A percentile compares a stretch with the other conserved stretches of the same genome.
Conservation (phyloP, 108 stramenopile genomes). For the Skeletonema grethae region DNA sequence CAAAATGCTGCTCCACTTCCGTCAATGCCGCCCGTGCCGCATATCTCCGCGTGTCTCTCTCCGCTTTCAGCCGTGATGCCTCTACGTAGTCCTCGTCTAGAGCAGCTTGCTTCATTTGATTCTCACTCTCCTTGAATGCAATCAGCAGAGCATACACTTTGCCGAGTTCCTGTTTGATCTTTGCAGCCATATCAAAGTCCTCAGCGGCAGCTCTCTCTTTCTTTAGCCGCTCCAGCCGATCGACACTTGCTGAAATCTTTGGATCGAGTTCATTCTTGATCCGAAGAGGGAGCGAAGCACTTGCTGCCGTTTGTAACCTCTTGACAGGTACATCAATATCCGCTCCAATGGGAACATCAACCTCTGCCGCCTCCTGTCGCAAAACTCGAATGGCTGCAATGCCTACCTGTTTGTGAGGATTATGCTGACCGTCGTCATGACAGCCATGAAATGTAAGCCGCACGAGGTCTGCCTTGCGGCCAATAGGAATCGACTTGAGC, state of each 20-base stretch:
- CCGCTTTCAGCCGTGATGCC: constrained; percentile 51
- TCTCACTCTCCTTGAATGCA: constrained; percentile 41
- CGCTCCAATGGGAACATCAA: background rate
- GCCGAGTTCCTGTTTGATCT: constrained; percentile 39
- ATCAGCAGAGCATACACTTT: constrained; percentile 41
- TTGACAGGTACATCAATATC: background rate
- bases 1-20: constrained; percentile 36
- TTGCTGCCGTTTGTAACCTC: background rate
- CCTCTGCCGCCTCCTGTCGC: background rate
- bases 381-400: constrained; percentile 43
- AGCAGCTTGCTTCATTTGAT: constrained; percentile 44
- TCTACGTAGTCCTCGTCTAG: constrained; percentile 40
- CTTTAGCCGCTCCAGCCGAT: constrained; percentile 42
- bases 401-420: constrained; percentile 54
- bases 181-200: constrained; percentile 51
- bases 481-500: constrained; percentile 44
- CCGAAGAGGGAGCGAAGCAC: constrained; percentile 23
- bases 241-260: constrained; percentile 33
- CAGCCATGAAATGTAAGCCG: constrained; percentile 40
- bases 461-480: constrained; percentile 27
- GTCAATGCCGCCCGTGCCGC: constrained; percentile 25
- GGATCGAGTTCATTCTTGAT: constrained; percentile 41
- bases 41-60: constrained; percentile 32
- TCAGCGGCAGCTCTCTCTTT: constrained; percentile 43
- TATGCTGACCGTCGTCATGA: constrained; percentile 33